phyloP scores from a whole-genome alignment of 805 yeast genomes.

The Kuraishia piskuri region DNA sequence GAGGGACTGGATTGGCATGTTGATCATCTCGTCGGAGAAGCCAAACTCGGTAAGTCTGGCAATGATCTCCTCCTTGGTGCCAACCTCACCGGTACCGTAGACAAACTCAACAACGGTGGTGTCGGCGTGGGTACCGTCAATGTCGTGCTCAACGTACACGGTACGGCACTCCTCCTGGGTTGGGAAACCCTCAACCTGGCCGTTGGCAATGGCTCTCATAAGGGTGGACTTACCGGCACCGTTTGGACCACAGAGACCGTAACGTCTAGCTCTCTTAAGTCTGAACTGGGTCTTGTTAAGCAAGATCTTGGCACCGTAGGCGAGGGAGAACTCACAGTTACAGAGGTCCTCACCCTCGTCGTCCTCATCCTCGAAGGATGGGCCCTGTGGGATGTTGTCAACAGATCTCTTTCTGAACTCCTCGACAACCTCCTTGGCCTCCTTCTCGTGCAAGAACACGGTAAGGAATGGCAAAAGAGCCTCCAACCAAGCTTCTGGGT shows the following conservation, averaged over 20 bases:
- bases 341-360: conserved; percentile 99
- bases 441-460: conserved; percentile 88
- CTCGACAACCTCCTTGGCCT: conserved; percentile 85
- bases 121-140: conserved; percentile 97
- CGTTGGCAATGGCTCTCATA: conserved; percentile 98
- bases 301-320: conserved; percentile 99
- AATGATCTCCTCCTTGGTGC: conserved; percentile 63
- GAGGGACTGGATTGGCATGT: conserved; percentile 89
- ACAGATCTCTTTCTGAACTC: conserved; percentile 93
- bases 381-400: conserved; percentile 96
- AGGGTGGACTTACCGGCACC: conserved; percentile 99
- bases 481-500: conserved; percentile 86
- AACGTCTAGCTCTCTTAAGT: conserved; percentile 98
- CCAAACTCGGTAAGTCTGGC: conserved; percentile 81
- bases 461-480: conserved; percentile 91
- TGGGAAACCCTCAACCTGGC: conserved; percentile 99
- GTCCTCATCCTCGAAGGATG: conserved; percentile 83
- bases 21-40: conserved; percentile 89
- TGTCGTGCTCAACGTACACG: conserved; percentile 99
- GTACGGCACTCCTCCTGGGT: conserved; percentile 98
- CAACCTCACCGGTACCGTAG: conserved; percentile 69
- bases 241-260: conserved; percentile 99
- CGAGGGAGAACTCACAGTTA: conserved; percentile 99
- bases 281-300: conserved; percentile 99
- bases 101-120: conserved; percentile 92